Percentiles rank a stretch among this genome's conserved stretches.
These are phyloP conservation scores for Schizosaccharomyces octosporus DNA, from an alignment of 805 yeast species.

Conservation along the genomic window DNA sequence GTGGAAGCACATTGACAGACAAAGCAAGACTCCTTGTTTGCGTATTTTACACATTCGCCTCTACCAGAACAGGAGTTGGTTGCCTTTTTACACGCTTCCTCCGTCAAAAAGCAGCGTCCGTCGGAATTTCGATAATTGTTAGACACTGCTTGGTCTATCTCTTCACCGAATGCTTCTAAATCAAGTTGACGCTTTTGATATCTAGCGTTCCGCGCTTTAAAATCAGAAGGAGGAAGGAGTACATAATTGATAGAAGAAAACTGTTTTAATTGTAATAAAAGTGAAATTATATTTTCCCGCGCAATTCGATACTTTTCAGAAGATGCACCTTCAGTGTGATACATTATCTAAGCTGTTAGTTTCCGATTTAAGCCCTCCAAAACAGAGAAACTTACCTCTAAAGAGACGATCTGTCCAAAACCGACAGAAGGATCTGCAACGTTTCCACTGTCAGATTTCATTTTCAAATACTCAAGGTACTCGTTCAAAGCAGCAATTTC, in stretches of 20 bases:
- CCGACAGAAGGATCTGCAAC: background rate
- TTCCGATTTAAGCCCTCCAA: background rate
- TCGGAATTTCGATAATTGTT: background rate
- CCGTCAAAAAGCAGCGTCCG: background rate
- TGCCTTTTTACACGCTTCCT: background rate
- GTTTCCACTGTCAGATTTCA: background rate
- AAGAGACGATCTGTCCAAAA: background rate
- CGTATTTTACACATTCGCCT: background rate
- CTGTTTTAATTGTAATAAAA: background rate
- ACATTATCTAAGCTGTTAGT: background rate
- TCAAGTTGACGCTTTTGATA: background rate
- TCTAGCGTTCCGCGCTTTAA: background rate
- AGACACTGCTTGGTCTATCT: background rate
- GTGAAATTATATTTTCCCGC: background rate
- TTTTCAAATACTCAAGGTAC: background rate
- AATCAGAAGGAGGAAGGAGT: background rate
- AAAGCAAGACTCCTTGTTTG: background rate
- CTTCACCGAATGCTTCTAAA: background rate
- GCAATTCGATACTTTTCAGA: background rate
- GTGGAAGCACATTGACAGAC: background rate
- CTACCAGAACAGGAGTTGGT: slow-evolving; percentile 1
- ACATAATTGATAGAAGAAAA: background rate
- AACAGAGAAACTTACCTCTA: background rate
- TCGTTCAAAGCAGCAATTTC: background rate
- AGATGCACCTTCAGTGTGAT: background rate